Evolutionary conservation across 768 basidiomycete genomes (phyloP).

Genomic region (Pholiota microspora): DNA sequence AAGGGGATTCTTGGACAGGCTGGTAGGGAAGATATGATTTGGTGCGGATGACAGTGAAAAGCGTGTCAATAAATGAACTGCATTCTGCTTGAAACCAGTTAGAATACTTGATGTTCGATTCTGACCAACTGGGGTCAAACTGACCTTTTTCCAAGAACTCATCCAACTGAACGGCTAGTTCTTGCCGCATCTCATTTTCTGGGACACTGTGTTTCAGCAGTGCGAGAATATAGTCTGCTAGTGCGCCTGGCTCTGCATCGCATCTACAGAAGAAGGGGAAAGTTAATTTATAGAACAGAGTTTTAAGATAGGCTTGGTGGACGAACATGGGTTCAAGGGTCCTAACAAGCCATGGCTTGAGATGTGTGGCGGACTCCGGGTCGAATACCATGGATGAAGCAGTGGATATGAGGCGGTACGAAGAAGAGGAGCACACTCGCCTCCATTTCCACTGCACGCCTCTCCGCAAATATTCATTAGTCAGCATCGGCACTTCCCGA

Average conservation of each 20-base stretch:
- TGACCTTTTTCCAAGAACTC: constrained; percentile 93
- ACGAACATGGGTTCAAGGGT: constrained; percentile 90
- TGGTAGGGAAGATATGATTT: constrained; percentile 84
- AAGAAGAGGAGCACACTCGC: constrained; percentile 5
- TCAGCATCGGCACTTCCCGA: constrained; percentile 14
- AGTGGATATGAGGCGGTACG: neutral
- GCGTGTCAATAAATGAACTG: constrained; percentile 73
- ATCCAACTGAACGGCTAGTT: constrained; percentile 72
- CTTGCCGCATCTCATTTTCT: constrained; percentile 78
- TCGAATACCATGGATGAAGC: constrained; percentile 60
- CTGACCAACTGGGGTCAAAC: constrained; percentile 15
- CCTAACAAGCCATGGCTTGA: constrained; percentile 86
- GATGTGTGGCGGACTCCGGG: constrained; percentile 55
- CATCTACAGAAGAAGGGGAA: constrained; percentile 56
- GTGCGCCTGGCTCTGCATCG: constrained; percentile 92
- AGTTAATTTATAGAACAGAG: constrained; percentile 10
- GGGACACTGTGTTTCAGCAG: constrained; percentile 87
- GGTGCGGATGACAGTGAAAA: constrained; percentile 82
- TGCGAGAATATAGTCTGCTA: constrained; percentile 93
- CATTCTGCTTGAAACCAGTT: constrained; percentile 46
- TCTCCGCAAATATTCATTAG: constrained; percentile 15
- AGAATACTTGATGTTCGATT: constrained; percentile 9
- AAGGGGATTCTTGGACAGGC: constrained; percentile 38
- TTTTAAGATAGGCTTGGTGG: constrained; percentile 6
- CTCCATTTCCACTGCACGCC: neutral